Evolutionary conservation across 164 flowering plant species (phyloP), one percentile per base, ranked within the genome.

Genomic region (Platanus orientalis): DNA sequence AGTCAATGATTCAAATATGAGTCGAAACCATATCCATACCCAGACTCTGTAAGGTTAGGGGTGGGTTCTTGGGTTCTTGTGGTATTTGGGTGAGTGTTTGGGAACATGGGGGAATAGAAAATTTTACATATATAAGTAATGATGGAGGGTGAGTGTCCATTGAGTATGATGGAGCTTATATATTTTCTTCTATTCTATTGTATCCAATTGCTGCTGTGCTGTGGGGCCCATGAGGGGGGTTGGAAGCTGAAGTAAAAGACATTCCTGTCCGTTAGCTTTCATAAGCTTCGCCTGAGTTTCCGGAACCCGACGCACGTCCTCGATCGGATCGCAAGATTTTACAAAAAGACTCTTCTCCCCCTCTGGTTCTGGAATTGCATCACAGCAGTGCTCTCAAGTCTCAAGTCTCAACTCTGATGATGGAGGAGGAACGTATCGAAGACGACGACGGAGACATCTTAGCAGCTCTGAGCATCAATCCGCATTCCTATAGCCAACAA

Each of bases 401-500:
- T n/a, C n/a, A n/a, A n/a, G n/a, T n/a, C n/a, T n/a, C n/a, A n/a
- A n/a, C n/a, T n/a, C n/a, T n/a, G n/a, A n/a, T n/a, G n/a, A n/a
- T n/a, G n/a, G n/a, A 76, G 81, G 78, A 71, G 45, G 73, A 61
- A 21, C 53, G 63, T 26, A 65, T 69, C 2, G 78, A 71, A 34
- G 89, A 84, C 27, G 83, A 73, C 16, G 90, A 84, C 30, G 63
- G 60, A 13, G 80, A 79, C 21, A 77, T 78, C 0, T 47, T 83
- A n/a, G 52, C 66, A 28, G 17, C 71, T 9, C 59, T 76, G 9
- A 62, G 58, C 44, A 53, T 25, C 24, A 30, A 23, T 1, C 71
- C 71, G 28, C 82, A 82, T 23, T 85, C 89, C 25, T 78, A 81
- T 73, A 82, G 88, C 78, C 90, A 85, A 14, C 91, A 84, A 70